A percentile compares a stretch with the other conserved stretches of the same genome.
Evolutionary conservation across 352 stramenopile species (phyloP).

Genomic region (Phytophthora syringae): DNA sequence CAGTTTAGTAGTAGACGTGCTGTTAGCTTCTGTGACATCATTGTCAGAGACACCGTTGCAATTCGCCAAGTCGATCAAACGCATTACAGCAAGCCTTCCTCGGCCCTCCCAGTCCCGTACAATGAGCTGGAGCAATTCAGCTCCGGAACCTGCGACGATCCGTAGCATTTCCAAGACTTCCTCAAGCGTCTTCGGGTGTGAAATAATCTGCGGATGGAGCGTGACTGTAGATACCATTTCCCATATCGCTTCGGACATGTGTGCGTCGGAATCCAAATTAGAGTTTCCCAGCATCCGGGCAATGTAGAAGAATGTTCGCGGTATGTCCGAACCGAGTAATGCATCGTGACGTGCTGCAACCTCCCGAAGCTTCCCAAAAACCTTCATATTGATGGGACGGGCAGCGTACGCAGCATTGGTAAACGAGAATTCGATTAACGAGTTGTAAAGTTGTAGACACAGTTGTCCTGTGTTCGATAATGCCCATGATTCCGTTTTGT

Average conservation of each 20-base stretch:
- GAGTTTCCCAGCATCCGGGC: conserved; percentile 7
- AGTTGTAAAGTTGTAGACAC: conserved; percentile 16
- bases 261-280: background rate
- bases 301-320: conserved; percentile 5
- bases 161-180: conserved; percentile 9
- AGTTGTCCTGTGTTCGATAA: background rate
- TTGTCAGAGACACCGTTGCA: background rate
- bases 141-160: background rate
- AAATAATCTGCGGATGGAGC: background rate
- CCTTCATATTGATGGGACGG: background rate
- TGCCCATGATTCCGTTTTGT: background rate
- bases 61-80: conserved; percentile 7
- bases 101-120: conserved; percentile 7
- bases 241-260: conserved; percentile 9
- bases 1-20: conserved; percentile 1
- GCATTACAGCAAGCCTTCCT: conserved; percentile 5
- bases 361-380: conserved; percentile 1
- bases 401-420: conserved; percentile 15
- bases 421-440: conserved; percentile 25
- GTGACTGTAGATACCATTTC: background rate
- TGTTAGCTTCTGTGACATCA: background rate
- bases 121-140: background rate
- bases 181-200: background rate
- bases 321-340: conserved; percentile 2
- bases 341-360: background rate